phyloP scores from a whole-genome alignment of 2,329 filamentous ascomycete genomes.

The Exophiala viscosa region DNA sequence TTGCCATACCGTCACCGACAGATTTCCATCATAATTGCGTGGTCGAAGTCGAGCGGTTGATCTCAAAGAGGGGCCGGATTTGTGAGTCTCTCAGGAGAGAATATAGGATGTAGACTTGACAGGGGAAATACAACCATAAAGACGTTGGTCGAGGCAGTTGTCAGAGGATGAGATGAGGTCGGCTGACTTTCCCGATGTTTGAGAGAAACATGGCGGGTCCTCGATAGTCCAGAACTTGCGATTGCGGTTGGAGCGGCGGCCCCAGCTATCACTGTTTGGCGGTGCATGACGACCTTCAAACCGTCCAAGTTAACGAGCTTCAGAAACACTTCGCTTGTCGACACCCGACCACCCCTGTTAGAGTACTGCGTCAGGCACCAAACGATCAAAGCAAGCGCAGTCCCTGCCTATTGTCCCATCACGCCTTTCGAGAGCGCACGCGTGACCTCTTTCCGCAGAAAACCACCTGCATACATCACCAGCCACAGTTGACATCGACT shows the following conservation, averaged over 20 bases:
- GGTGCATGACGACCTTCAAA: background rate
- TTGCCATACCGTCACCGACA: constrained; percentile 49
- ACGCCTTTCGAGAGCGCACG: background rate
- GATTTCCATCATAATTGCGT: background rate
- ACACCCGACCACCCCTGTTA: background rate
- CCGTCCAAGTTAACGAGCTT: background rate
- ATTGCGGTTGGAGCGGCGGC: too few relatives aligned
- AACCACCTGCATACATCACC: background rate
- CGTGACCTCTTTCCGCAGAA: constrained; percentile 7
- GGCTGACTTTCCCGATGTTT: constrained; percentile 14
- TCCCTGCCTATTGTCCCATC: background rate
- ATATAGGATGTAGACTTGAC: background rate
- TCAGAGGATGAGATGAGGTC: background rate
- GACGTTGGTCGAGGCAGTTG: background rate
- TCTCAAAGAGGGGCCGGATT: background rate
- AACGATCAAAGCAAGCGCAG: background rate
- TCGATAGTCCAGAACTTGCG: background rate
- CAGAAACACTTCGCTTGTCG: background rate
- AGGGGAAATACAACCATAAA: background rate
- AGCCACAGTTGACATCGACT: background rate
- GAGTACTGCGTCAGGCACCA: background rate
- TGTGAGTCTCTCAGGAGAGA: background rate
- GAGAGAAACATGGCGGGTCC: background rate
- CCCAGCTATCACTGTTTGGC: background rate
- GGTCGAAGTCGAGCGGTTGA: background rate